These are phyloP conservation scores for Podospora australis DNA, from an alignment of 495 filamentous ascomycete species.

Conservation along the genomic window DNA sequence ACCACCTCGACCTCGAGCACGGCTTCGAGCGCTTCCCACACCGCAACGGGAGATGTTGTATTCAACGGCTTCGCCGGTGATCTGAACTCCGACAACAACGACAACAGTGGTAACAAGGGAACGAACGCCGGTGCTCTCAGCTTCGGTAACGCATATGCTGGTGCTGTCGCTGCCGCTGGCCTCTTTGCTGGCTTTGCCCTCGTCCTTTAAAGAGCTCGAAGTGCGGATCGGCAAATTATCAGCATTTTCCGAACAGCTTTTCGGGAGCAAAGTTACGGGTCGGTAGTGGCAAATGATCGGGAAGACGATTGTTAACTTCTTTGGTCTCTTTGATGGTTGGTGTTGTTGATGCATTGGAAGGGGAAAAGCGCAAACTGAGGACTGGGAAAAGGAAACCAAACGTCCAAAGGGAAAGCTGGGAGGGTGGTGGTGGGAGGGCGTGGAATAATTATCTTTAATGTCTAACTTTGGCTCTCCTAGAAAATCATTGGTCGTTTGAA, in stretches of 20 bases:
- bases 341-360: conserved; percentile 2
- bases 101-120: conserved; percentile 7
- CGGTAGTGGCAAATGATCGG: too few relatives aligned
- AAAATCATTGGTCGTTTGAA: conserved; percentile 1
- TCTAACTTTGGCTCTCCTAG: not conserved
- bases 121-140: conserved; percentile 38
- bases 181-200: conserved; percentile 60
- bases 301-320: not conserved
- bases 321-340: not conserved
- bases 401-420: not conserved
- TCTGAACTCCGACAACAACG: conserved; percentile 17
- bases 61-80: conserved; percentile 50
- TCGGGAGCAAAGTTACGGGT: too few relatives aligned
- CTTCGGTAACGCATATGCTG: conserved; percentile 52
- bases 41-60: conserved; percentile 30
- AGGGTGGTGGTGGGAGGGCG: not conserved
- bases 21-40: conserved; percentile 33
- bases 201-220: conserved; percentile 41
- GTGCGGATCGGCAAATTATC: too few relatives aligned
- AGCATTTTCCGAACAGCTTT: too few relatives aligned
- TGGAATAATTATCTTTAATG: not conserved
- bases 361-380: not conserved
- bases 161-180: conserved; percentile 48
- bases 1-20: conserved; percentile 44
- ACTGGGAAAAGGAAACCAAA: not conserved